Evolutionary conservation across 2,329 filamentous ascomycete species (phyloP).

Genomic region (Colletotrichum graminicola): DNA sequence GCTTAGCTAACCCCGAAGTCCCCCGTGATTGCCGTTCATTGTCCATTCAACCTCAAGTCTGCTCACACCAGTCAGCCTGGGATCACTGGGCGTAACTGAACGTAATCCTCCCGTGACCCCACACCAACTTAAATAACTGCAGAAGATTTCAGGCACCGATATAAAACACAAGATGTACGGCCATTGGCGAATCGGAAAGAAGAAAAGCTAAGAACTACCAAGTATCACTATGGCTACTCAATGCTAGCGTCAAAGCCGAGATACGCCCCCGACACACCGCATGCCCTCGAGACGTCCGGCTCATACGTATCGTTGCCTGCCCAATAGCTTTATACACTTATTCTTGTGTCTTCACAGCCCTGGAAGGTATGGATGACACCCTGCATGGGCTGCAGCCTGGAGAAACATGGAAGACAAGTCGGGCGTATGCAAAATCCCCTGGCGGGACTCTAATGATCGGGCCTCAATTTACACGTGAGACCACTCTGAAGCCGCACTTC

Average conservation of each 20-base stretch:
- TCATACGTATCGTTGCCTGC: neutral
- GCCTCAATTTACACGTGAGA: neutral
- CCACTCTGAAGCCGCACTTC: too few species aligned
- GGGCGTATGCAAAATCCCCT: conserved; percentile 4
- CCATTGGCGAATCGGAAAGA: neutral
- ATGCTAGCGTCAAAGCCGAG: neutral
- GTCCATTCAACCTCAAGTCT: neutral
- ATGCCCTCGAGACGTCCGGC: neutral
- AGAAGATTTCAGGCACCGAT: neutral
- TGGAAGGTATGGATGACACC: accelerated
- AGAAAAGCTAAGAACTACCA: neutral
- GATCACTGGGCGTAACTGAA: neutral
- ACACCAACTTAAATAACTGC: neutral
- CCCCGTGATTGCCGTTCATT: neutral
- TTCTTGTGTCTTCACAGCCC: neutral
- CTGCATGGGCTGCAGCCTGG: neutral
- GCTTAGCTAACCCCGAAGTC: neutral
- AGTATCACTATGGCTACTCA: neutral
- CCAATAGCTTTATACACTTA: neutral
- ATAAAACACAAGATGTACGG: neutral
- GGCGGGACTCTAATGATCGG: neutral
- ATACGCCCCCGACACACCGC: neutral
- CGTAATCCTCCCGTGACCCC: neutral
- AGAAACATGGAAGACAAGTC: neutral
- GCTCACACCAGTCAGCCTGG: neutral